Percentiles rank a stretch among this genome's conserved stretches.
phyloP scores from a whole-genome alignment of 768 basidiomycete genomes.

The Rhodotorula toruloides region DNA sequence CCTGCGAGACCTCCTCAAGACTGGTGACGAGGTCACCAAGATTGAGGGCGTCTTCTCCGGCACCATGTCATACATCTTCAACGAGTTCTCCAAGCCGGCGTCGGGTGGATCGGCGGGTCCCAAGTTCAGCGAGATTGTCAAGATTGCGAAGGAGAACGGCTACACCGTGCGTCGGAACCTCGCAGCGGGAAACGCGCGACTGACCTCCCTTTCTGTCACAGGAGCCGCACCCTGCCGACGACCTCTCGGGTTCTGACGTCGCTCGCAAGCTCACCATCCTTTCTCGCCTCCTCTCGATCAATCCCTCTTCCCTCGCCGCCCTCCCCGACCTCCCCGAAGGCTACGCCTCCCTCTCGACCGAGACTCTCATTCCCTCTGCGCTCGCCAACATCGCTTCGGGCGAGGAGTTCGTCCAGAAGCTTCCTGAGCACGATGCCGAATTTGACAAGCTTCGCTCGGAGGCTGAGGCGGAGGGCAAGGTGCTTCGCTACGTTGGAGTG shows the following conservation, averaged over 20 bases:
- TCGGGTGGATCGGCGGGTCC: conserved; percentile 38
- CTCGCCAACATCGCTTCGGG: conserved; percentile 65
- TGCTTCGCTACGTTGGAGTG: conserved; percentile 88
- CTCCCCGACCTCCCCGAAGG: conserved; percentile 61
- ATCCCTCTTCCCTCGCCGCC: conserved; percentile 39
- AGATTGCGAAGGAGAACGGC: conserved; percentile 79
- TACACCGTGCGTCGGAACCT: conserved; percentile 64
- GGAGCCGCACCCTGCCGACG: conserved; percentile 97
- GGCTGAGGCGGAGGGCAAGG: conserved; percentile 71
- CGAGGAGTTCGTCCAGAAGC: conserved; percentile 71
- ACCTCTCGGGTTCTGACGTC: conserved; percentile 93
- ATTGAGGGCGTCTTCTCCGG: conserved; percentile 98
- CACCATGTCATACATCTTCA: conserved; percentile 98
- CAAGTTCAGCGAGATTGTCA: conserved; percentile 82
- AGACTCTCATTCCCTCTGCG: conserved; percentile 75
- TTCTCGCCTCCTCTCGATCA: conserved; percentile 57
- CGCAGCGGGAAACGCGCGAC: not conserved
- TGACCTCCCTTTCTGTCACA: conserved; percentile 43
- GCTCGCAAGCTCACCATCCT: conserved; percentile 95
- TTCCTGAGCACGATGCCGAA: conserved; percentile 75
- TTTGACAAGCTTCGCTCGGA: conserved; percentile 71
- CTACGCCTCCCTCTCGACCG: conserved; percentile 71
- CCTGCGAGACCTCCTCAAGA: conserved; percentile 81
- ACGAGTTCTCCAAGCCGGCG: conserved; percentile 71
- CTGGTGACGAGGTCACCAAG: conserved; percentile 85